Evolutionary conservation across 179 eudicot species (phyloP), one percentile per base, ranked within the genome.

Genomic region (Silene coronaria): DNA sequence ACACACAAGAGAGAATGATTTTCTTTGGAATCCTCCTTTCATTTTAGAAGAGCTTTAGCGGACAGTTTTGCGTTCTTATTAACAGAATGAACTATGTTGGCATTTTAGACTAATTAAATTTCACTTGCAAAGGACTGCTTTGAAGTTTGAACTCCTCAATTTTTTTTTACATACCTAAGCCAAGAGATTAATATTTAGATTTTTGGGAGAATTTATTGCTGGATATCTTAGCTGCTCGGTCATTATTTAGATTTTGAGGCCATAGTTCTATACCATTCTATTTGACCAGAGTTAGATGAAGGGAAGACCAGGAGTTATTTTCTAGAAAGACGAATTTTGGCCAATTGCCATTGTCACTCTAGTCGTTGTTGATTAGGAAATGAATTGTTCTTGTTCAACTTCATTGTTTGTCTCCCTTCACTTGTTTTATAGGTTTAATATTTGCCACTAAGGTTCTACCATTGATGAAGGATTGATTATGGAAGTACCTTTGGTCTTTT

Each of bases 21-120:
- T 34, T 5, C 26, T 55, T 23, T 8, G 13, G 42, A n/a, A 11
- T n/a, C 16, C 55, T 55, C 57, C 73, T 38, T 76, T 55, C 58
- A 62, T 66, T 28, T 28, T 12, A 16, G 32, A 7, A n/a, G 22
- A 57, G 12, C 26, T 57, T 17, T 0, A 17, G 16, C 13, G 24
- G 16, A 8, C 51, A 30, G 24, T 3, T 63, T 72, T 48, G 21
- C 17, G 21, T 23, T 8, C 38, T 46, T 62, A 63, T 77, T 34
- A 61, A 60, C 26, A 42, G 24, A 17, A 72, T 72, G 32, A 14
- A 30, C 5, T 61, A 8, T 38, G 30, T 24, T 17, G 48, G 45
- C 45, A 36, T 19, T 67, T 67, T 67, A 66, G 46, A 65, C 70
- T 66, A 66, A 17, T 28, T 32, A 32, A 16, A 65, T 65, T 65